Percentiles rank a stretch among this genome's conserved stretches.
Evolutionary conservation across 306 rosid species (phyloP).

Genomic region (Ochetophila trinervis): DNA sequence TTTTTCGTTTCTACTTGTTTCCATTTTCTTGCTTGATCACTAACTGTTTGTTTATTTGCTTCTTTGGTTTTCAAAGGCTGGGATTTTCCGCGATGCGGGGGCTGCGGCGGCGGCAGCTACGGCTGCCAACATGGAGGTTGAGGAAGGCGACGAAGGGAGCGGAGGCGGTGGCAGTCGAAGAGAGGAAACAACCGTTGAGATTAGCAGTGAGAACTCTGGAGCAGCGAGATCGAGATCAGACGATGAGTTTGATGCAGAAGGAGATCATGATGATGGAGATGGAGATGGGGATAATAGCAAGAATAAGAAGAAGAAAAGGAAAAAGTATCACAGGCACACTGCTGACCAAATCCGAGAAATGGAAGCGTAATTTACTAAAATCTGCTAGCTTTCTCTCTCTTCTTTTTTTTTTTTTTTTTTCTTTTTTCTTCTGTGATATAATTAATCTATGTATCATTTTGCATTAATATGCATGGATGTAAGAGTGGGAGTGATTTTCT

Average conservation of each 20-base stretch:
- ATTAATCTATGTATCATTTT: too few relatives aligned
- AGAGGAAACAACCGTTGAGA: slow-evolving; percentile 61
- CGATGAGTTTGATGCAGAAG: slow-evolving; percentile 70
- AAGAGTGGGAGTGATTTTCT: too few relatives aligned
- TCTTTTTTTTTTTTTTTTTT: neutral
- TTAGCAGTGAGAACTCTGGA: slow-evolving; percentile 88
- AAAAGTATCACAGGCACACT: slow-evolving; percentile 94
- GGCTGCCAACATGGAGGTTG: slow-evolving; percentile 51
- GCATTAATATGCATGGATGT: too few relatives aligned
- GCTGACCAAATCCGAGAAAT: slow-evolving; percentile 86
- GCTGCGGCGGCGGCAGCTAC: slow-evolving; percentile 27
- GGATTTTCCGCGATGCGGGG: slow-evolving; percentile 76
- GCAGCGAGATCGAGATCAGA: slow-evolving; percentile 84
- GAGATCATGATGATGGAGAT: slow-evolving; percentile 51
- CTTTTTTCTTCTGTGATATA: neutral
- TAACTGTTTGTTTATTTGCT: neutral
- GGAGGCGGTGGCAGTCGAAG: slow-evolving; percentile 63
- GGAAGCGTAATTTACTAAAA: slow-evolving; percentile 64
- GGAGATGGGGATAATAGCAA: slow-evolving; percentile 39
- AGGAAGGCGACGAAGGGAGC: slow-evolving; percentile 82
- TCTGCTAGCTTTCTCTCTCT: too few relatives aligned
- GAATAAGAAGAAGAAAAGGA: slow-evolving; percentile 70
- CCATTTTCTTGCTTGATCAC: neutral
- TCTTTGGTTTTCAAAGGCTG: slow-evolving; percentile 52
- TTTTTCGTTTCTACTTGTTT: neutral